These are phyloP conservation scores for Zalaria sp. DNA, from an alignment of 2,329 filamentous ascomycete species.

Conservation along the genomic window DNA sequence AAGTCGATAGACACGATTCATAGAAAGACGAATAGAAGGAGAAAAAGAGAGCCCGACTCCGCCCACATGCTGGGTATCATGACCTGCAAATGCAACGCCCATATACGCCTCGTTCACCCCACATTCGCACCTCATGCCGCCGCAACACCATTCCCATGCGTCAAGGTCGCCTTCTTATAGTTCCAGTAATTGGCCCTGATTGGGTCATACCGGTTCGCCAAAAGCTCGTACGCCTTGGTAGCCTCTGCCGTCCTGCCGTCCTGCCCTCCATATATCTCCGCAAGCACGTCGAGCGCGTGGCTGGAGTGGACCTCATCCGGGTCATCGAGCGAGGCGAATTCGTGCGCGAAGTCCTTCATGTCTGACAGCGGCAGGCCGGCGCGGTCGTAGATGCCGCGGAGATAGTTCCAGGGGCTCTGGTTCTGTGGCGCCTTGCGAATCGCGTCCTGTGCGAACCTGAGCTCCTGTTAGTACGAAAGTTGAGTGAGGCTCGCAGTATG, in stretches of 20 bases:
- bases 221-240: constrained; percentile 52
- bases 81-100: background rate
- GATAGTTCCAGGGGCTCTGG: constrained; percentile 86
- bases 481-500: background rate
- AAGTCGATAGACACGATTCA: background rate
- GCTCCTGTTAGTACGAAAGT: background rate
- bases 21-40: background rate
- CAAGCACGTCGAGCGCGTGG: constrained; percentile 56
- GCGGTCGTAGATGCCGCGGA: constrained; percentile 61
- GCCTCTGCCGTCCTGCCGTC: constrained; percentile 47
- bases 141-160: too few species aligned
- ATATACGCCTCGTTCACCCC: background rate
- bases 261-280: constrained; percentile 46
- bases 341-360: constrained; percentile 38
- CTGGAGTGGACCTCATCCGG: constrained; percentile 42
- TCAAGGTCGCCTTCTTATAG: constrained; percentile 46
- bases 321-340: constrained; percentile 37
- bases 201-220: constrained; percentile 80
- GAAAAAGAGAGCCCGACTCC: background rate
- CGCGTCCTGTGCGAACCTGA: constrained; percentile 47
- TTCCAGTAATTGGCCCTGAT: constrained; percentile 89
- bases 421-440: constrained; percentile 80
- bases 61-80: constrained; percentile 4
- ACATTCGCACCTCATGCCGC: background rate
- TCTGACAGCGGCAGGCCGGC: constrained; percentile 37